Conservation (phyloP, 2,329 filamentous ascomycete species). For the Sphaerulina vaccinii region DNA sequence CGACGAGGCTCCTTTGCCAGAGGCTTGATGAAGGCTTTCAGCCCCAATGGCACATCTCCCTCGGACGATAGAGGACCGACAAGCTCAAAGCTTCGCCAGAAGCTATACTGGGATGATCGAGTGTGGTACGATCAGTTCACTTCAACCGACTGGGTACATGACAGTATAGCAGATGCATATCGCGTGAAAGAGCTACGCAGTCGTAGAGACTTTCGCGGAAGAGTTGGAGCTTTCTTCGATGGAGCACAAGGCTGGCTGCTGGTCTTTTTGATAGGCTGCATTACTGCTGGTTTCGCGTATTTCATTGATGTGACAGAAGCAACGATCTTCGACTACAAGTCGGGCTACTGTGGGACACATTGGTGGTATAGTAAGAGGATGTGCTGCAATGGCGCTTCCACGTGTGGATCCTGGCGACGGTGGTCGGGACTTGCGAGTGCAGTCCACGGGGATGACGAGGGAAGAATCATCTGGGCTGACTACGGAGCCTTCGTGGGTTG, state of each 20-base stretch:
- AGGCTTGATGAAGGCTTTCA: constrained; percentile 30
- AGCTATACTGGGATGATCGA: constrained; percentile 74
- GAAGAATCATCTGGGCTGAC: constrained; percentile 63
- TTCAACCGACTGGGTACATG: constrained; percentile 96
- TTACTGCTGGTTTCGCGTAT: constrained; percentile 84
- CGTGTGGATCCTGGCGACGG: constrained; percentile 60
- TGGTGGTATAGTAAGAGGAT: constrained; percentile 73
- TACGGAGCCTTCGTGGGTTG: constrained; percentile 72
- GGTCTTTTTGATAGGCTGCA: constrained; percentile 81
- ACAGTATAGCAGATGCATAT: constrained; percentile 91
- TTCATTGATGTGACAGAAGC: constrained; percentile 84
- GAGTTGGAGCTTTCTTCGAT: constrained; percentile 73
- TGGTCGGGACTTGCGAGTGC: constrained; percentile 62
- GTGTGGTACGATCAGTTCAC: constrained; percentile 99
- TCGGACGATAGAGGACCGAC: constrained; percentile 19
- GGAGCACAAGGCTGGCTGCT: constrained; percentile 91
- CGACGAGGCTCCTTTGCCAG: constrained; percentile 49
- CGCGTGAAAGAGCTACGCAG: constrained; percentile 79
- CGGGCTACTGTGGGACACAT: constrained; percentile 70
- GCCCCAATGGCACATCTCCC: not conserved
- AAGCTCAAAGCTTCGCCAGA: constrained; percentile 48
- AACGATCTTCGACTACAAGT: constrained; percentile 79
- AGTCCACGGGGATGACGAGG: constrained; percentile 46
- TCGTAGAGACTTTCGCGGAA: constrained; percentile 81
- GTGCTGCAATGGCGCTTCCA: constrained; percentile 57